A percentile compares a stretch with the other conserved stretches of the same genome.
phyloP scores from a whole-genome alignment of 2,329 filamentous ascomycete species.

The Epichloe hybrida region DNA sequence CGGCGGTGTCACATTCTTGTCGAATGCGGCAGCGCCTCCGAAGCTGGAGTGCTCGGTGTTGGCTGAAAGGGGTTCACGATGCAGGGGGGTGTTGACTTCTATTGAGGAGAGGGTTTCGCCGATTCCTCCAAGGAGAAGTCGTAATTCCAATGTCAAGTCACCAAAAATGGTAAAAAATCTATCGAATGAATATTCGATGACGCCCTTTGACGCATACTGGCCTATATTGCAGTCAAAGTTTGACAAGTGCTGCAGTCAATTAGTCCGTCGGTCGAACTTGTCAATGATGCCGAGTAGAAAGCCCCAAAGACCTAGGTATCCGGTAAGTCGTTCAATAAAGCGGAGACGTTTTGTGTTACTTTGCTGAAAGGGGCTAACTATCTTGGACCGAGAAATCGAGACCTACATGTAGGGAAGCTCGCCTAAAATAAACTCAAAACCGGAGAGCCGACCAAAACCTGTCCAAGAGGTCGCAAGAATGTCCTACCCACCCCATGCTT shows the following conservation, averaged over 20 bases:
- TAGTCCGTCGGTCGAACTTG: not conserved
- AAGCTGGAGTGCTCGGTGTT: not conserved
- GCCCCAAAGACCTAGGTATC: not conserved
- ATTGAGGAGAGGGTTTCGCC: not conserved
- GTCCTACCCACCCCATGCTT: not conserved
- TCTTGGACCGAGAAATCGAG: not conserved
- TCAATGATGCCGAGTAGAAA: not conserved
- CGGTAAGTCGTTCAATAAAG: not conserved
- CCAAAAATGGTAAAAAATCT: not conserved
- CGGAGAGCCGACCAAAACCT: not conserved
- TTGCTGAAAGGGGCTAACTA: not conserved
- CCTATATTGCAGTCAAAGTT: too few relatives aligned
- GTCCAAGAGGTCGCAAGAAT: not conserved
- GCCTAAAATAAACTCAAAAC: not conserved
- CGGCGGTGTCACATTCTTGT: not conserved
- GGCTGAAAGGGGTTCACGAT: not conserved
- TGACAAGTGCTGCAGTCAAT: too few relatives aligned
- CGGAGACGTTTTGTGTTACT: not conserved
- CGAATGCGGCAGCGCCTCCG: not conserved
- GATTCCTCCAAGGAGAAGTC: not conserved
- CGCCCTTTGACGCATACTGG: too few relatives aligned
- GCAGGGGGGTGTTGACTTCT: not conserved
- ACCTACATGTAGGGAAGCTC: not conserved
- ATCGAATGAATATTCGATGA: too few relatives aligned
- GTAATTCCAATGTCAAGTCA: not conserved